Evolutionary conservation across 1,139 yeast species (phyloP).

Genomic region (Suhomyces bolitotheri): DNA sequence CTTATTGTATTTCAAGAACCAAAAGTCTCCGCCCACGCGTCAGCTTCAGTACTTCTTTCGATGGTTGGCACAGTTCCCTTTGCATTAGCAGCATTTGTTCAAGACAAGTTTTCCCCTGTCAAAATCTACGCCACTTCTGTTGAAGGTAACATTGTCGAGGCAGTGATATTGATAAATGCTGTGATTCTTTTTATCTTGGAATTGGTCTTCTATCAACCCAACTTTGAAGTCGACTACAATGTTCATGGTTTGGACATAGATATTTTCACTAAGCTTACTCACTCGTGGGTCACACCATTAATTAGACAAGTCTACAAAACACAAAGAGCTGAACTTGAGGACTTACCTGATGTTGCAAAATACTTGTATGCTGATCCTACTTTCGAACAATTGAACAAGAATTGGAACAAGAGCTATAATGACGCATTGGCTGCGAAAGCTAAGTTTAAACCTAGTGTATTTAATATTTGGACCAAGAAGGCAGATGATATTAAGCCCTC

Average conservation of each 20-base stretch:
- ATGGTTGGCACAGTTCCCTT: slow-evolving; percentile 11
- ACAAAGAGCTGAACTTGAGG: slow-evolving; percentile 23
- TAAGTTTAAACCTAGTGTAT: slow-evolving; percentile 6
- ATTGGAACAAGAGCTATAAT: slow-evolving; percentile 12
- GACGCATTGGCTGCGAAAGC: slow-evolving; percentile 3
- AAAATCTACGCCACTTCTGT: slow-evolving; percentile 16
- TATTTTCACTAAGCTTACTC: slow-evolving; percentile 25
- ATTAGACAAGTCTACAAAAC: slow-evolving; percentile 24
- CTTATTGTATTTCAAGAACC: slow-evolving; percentile 15
- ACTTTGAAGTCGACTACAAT: slow-evolving; percentile 17
- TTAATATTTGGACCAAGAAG: slow-evolving; percentile 6
- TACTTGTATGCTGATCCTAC: slow-evolving; percentile 13
- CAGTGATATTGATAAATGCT: slow-evolving; percentile 14
- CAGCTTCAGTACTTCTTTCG: slow-evolving; percentile 16
- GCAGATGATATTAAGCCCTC: slow-evolving; percentile 19
- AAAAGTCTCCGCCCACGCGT: slow-evolving; percentile 9
- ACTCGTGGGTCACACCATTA: slow-evolving; percentile 28
- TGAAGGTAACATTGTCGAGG: slow-evolving; percentile 9
- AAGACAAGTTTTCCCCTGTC: slow-evolving; percentile 21
- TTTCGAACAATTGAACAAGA: slow-evolving; percentile 5
- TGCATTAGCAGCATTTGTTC: slow-evolving; percentile 12
- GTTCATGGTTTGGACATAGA: slow-evolving; percentile 17
- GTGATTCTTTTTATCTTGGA: slow-evolving; percentile 18
- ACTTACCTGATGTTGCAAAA: slow-evolving; percentile 19
- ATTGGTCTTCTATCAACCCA: slow-evolving; percentile 18